Evolutionary conservation across 306 rosid genomes (phyloP).

Genomic region (Nissolia schottii): DNA sequence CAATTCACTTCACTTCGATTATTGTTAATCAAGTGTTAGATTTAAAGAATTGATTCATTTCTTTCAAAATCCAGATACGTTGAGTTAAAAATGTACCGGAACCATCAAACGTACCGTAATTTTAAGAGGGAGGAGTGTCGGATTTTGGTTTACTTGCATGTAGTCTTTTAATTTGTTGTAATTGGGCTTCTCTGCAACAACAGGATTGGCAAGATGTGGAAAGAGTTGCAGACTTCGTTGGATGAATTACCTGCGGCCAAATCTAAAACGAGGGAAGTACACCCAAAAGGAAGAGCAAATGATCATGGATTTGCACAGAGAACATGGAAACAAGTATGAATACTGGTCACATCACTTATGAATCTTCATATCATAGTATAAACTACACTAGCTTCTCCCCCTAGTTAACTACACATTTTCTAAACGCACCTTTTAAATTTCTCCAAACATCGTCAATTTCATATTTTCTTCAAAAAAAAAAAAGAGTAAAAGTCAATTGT

Average conservation of each 20-base stretch:
- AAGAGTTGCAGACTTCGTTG: constrained; percentile 85
- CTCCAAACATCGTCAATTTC: neutral
- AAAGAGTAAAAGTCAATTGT: neutral
- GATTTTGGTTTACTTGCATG: neutral
- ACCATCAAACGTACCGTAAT: too few relatives aligned
- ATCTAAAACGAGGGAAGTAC: constrained; percentile 60
- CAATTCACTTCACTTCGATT: neutral
- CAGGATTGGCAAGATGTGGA: constrained; percentile 73
- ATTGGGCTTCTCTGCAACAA: neutral
- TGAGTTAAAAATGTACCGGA: too few relatives aligned
- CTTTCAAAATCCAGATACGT: too few relatives aligned
- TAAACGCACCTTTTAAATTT: neutral
- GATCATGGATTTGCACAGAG: constrained; percentile 51
- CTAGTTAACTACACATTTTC: too few relatives aligned
- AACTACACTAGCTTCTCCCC: too few relatives aligned
- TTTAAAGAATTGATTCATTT: neutral
- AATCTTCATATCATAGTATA: too few relatives aligned
- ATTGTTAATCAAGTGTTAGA: neutral
- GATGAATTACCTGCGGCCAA: constrained; percentile 70
- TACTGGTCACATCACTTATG: too few relatives aligned
- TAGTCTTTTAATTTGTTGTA: neutral
- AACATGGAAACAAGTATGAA: constrained; percentile 72
- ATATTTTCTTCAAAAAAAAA: too few relatives aligned
- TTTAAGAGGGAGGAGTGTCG: too few relatives aligned
- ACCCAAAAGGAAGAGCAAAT: constrained; percentile 49